Percentiles rank a stretch among this genome's conserved stretches.
Conservation (phyloP, 2,329 filamentous ascomycete species). For the Fusarium pseudoanthophilum region DNA sequence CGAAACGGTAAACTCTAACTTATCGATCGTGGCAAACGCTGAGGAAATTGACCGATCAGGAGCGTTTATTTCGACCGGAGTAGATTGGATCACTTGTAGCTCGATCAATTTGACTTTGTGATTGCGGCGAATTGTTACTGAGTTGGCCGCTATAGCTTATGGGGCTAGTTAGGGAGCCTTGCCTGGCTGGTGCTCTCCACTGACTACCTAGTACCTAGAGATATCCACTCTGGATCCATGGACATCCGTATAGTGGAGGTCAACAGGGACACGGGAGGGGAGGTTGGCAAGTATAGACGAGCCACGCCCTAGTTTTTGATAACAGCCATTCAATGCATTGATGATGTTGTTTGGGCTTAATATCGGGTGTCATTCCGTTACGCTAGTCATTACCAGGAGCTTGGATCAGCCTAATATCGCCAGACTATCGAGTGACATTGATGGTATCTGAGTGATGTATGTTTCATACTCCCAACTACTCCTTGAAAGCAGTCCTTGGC, state of each 20-base stretch:
- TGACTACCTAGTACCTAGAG: background rate
- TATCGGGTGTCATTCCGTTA: background rate
- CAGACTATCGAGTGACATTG: background rate
- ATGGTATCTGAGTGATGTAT: no score
- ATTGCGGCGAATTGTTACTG: background rate
- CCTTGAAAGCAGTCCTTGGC: background rate
- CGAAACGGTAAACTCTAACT: background rate
- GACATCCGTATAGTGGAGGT: background rate
- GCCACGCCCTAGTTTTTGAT: background rate
- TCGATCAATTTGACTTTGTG: background rate
- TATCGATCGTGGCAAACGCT: conserved; percentile 1
- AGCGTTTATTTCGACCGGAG: background rate
- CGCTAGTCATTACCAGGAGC: background rate
- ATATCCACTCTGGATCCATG: background rate
- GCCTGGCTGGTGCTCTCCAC: background rate
- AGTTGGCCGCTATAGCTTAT: background rate
- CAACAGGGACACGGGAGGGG: background rate
- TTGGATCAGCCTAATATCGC: background rate
- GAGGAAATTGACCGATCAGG: background rate
- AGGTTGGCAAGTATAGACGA: conserved; percentile 20
- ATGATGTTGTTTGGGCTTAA: background rate
- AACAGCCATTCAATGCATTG: background rate
- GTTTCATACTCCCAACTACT: background rate
- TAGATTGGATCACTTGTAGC: background rate
- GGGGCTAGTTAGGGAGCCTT: background rate